Conservation (phyloP, 352 stramenopile species). For the Phytophthora multivora region DNA sequence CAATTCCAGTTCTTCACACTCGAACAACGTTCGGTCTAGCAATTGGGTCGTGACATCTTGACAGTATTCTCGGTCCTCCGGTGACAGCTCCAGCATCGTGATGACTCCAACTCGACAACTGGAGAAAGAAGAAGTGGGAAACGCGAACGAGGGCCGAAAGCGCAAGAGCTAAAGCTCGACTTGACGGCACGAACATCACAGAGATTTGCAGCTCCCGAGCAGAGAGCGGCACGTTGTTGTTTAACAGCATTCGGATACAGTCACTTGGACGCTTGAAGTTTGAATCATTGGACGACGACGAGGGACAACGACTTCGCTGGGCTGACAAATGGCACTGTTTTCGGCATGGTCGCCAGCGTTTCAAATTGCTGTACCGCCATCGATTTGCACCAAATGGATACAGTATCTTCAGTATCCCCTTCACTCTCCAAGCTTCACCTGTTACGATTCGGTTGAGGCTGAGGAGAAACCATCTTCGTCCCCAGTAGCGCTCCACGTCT, state of each 20-base stretch:
- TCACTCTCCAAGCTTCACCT: background rate
- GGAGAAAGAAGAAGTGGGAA: conserved; percentile 10
- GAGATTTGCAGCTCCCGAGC: conserved; percentile 4
- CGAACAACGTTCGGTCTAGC: conserved; percentile 21
- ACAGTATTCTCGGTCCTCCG: conserved; percentile 10
- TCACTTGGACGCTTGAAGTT: no score
- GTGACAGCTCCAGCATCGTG: conserved; percentile 17
- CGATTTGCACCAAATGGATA: background rate
- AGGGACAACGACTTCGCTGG: no score
- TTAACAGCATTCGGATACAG: background rate
- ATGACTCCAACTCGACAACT: conserved; percentile 1
- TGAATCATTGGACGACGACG: no score
- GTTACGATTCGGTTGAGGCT: conserved; percentile 5
- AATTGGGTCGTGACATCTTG: conserved; percentile 26
- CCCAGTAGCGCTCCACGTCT: background rate
- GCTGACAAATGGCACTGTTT: background rate
- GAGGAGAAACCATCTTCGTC: conserved; percentile 13
- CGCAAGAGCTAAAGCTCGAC: conserved; percentile 7
- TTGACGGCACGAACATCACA: conserved; percentile 10
- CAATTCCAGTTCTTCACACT: conserved; percentile 23
- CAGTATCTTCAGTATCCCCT: background rate
- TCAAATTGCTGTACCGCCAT: background rate
- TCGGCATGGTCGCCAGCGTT: background rate
- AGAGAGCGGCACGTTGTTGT: background rate
- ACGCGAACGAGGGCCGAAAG: conserved; percentile 7